Evolutionary conservation across 106 monocot genomes (phyloP), one percentile per base, ranked within the genome.

Genomic region (Acorus gramineus): DNA sequence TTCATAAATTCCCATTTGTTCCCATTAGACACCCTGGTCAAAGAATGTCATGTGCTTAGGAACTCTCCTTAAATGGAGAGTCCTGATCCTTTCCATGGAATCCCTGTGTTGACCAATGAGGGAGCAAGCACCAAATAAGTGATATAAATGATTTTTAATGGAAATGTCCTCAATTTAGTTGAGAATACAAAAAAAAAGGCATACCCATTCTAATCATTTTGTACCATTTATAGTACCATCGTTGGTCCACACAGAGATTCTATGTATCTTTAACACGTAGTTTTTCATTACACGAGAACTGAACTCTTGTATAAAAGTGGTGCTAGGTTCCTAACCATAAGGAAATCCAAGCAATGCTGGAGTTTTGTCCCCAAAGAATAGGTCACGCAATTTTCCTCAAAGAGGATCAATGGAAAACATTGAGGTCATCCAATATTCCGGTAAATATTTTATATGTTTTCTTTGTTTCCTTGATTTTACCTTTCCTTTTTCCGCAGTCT

Each of bases 301-400:
- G 28, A 28, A 28, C 28, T 28, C 28, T 28, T 28, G 28, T 28
- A 28, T 28, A 28, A 28, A 28, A 75, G 73, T 82, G 71, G 11
- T 69, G 82, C 44, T 77, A 96, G 95, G 85, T 98, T 73, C 71
- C 76, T 43, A 88, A 98, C 61, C 68, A 50, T 58, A 73, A 85
- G 74, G 96, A 98, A 67, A 68, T 98, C 67, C 82, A 85, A 81
- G 85, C 79, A 49, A 88, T 98, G 77, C 68, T 98, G 61, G 81
- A 85, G 59, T 77, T 92, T 28, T 1, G 28, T 28, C 28, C 28
- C 28, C 28, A 28, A 28, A 28, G 28, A 28, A 28, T 28, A 28
- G 91, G 98, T 10, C 98, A 98, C 85, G 98, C 92, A 46, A 92
- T 91, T 73, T 85, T 51, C 63, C 81, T 98, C 49, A 79, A 80